A percentile compares a stretch with the other conserved stretches of the same genome.
phyloP scores from a whole-genome alignment of 208 protist genomes.

The Naegleria lovaniensis region DNA sequence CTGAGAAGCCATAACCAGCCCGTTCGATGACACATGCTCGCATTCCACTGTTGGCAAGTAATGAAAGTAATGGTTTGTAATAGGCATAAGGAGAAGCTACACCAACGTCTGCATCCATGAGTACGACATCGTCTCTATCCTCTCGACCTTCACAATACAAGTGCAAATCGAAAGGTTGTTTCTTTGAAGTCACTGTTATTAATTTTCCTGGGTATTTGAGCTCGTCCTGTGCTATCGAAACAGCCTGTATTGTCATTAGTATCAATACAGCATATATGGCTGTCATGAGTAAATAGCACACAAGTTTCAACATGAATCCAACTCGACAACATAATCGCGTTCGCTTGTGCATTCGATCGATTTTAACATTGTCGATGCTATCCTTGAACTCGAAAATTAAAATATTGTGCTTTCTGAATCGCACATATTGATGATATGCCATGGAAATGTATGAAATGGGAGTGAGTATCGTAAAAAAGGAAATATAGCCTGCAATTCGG shows the following conservation, averaged over 20 bases:
- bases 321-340: not conserved
- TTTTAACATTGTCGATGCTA: not conserved
- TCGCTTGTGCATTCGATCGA: not conserved
- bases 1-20: not conserved
- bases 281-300: not conserved
- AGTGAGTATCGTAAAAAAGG: not conserved
- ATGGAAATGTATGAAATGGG: not conserved
- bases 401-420: not conserved
- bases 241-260: not conserved
- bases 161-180: not conserved
- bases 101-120: not conserved
- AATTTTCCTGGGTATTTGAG: not conserved
- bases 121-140: not conserved
- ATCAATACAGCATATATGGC: not conserved
- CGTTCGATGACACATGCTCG: not conserved
- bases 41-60: not conserved
- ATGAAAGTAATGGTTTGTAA: not conserved
- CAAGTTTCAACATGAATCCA: not conserved
- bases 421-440: not conserved
- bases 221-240: not conserved
- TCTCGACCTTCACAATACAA: not conserved
- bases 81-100: not conserved
- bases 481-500: not conserved
- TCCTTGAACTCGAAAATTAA: not conserved
- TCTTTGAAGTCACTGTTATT: not conserved